Conservation (phyloP, 2,329 filamentous ascomycete species). For the Exophiala sp. region DNA sequence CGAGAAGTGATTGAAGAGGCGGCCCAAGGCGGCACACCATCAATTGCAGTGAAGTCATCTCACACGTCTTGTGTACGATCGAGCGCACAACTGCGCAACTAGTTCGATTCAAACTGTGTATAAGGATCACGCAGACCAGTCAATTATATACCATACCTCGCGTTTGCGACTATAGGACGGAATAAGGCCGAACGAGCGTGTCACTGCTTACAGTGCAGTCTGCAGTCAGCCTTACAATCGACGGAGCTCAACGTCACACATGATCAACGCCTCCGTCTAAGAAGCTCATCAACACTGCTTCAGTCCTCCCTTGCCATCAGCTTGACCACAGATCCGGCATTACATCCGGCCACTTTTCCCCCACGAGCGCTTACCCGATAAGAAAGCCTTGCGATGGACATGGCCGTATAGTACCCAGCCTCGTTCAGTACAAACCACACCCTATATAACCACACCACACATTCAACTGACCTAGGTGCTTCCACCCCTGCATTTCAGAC, state of each 20-base stretch:
- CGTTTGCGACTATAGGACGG: conserved; percentile 10
- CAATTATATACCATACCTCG: conserved; percentile 2
- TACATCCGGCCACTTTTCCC: conserved; percentile 8
- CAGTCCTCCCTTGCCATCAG: not conserved
- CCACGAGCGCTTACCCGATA: conserved; percentile 4
- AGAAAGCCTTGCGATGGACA: conserved; percentile 13
- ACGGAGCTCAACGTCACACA: conserved; percentile 1
- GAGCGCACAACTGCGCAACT: not conserved
- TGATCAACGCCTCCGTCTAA: conserved; percentile 1
- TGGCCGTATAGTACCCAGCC: conserved; percentile 12
- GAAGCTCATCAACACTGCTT: not conserved
- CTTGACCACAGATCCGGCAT: too few species aligned
- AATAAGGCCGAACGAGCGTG: conserved; percentile 15
- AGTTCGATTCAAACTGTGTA: not conserved
- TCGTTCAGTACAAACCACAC: not conserved
- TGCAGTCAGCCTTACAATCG: conserved; percentile 19
- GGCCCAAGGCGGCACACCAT: too few species aligned
- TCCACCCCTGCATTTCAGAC: conserved; percentile 5
- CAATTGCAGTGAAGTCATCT: too few species aligned
- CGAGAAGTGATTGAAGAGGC: too few species aligned
- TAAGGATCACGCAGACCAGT: not conserved
- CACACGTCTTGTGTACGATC: too few species aligned
- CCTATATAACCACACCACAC: not conserved
- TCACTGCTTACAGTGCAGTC: conserved; percentile 20
- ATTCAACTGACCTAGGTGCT: not conserved